Evolutionary conservation across 2,329 filamentous ascomycete species (phyloP).

Genomic region (Ophiostoma quercus): DNA sequence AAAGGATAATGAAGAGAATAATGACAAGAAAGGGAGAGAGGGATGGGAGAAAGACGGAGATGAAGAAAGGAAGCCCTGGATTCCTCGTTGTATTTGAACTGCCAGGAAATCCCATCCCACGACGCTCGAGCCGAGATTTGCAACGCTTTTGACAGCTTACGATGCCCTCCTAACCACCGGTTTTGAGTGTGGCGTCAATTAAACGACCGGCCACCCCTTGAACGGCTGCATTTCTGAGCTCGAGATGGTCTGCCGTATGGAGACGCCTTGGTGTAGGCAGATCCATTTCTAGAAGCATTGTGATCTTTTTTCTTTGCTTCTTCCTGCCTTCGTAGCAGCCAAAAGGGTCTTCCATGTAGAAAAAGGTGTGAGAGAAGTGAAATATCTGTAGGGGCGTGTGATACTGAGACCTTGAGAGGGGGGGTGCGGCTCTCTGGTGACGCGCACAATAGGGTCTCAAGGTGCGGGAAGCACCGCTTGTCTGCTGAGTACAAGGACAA

Average conservation of each 20-base stretch:
- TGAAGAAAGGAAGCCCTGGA: constrained; percentile 17
- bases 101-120: background rate
- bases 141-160: constrained; percentile 4
- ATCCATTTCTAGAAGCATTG: constrained; percentile 21
- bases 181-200: constrained; percentile 15
- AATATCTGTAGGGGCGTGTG: background rate
- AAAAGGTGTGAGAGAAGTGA: background rate
- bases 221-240: constrained; percentile 23
- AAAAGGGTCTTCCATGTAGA: background rate
- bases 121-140: background rate
- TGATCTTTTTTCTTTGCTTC: background rate
- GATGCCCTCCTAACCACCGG: background rate
- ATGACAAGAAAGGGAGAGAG: constrained; percentile 19
- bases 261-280: constrained; percentile 7
- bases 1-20: constrained; percentile 7
- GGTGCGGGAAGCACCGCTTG: background rate
- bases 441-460: background rate
- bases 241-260: background rate
- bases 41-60: constrained; percentile 21
- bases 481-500: background rate
- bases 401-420: background rate
- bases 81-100: constrained; percentile 18
- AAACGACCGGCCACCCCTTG: constrained; percentile 23
- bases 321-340: background rate
- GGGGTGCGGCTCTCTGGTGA: background rate